Conservation (phyloP, 2,329 filamentous ascomycete genomes). For the Gaeumannomyces sp. region DNA sequence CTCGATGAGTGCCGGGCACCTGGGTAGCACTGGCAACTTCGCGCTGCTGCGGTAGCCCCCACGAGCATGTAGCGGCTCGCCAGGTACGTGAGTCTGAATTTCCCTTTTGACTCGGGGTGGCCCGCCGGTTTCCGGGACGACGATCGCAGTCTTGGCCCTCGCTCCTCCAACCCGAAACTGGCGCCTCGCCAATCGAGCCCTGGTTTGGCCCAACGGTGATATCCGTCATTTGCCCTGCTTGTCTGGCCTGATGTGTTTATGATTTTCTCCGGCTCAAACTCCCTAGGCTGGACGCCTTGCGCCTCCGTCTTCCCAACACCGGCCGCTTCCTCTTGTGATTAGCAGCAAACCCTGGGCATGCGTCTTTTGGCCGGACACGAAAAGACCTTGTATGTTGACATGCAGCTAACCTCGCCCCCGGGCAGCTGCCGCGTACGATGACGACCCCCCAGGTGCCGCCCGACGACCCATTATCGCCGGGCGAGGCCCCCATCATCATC, state of each 20-base stretch:
- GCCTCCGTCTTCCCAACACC: not conserved
- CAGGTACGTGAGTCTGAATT: not conserved
- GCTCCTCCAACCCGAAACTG: not conserved
- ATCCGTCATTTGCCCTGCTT: not conserved
- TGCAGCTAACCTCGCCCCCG: constrained; percentile 12
- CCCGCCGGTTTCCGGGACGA: not conserved
- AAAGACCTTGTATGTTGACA: constrained; percentile 4
- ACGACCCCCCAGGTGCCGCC: constrained; percentile 13
- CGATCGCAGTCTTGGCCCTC: not conserved
- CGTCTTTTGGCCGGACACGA: too few species aligned
- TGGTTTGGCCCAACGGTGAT: not conserved
- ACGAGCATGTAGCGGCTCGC: not conserved
- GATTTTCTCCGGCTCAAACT: not conserved
- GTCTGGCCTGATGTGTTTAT: not conserved
- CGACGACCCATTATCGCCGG: constrained; percentile 14
- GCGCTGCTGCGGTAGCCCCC: constrained; percentile 6
- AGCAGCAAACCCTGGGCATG: too few species aligned
- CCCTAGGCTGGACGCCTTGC: not conserved
- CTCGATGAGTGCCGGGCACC: not conserved
- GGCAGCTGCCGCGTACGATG: constrained; percentile 16
- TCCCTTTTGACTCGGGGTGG: not conserved
- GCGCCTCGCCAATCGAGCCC: not conserved
- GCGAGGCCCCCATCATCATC: not conserved
- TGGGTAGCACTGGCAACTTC: not conserved
- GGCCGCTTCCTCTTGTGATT: too few species aligned